These are phyloP conservation scores for Spizellomyces sp. DNA, from an alignment of 192 early-diverging fungal species.

Conservation along the genomic window DNA sequence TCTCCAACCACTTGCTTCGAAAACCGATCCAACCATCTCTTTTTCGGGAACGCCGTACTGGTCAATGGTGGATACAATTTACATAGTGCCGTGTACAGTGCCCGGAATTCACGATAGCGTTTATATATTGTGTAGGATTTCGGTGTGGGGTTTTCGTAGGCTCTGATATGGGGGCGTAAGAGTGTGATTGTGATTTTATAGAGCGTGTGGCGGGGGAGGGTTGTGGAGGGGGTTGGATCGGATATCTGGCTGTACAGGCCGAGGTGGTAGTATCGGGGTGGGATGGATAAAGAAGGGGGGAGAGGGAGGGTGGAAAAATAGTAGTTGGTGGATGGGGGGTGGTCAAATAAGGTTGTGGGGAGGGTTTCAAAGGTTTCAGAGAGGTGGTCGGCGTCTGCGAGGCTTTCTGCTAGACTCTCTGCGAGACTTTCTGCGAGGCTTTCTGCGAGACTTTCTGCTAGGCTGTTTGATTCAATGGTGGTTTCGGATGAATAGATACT, in stretches of 20 bases:
- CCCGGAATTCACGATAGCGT: conserved; percentile 5
- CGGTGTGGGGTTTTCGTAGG: neutral
- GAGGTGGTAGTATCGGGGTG: conserved; percentile 1
- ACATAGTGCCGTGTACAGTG: neutral
- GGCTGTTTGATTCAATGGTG: no score
- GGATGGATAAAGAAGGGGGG: no score
- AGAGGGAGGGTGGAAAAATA: no score
- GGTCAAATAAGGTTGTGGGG: no score
- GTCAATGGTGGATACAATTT: neutral
- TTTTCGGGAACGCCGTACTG: neutral
- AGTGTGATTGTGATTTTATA: conserved; percentile 2
- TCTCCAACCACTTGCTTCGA: neutral
- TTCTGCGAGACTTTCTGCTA: no score
- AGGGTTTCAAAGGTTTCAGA: no score
- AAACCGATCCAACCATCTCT: neutral
- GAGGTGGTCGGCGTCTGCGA: no score
- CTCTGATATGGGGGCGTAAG: neutral
- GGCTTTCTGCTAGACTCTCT: no score
- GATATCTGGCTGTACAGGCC: neutral
- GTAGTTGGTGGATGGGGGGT: no score
- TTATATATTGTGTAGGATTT: neutral
- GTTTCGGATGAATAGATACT: no score
- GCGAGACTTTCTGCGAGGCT: no score
- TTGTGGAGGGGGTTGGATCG: neutral
- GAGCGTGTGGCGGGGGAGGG: neutral